A percentile compares a stretch with the other conserved stretches of the same genome.
Evolutionary conservation across 208 protist genomes (phyloP).

Genomic region (Leishmania amazonensis): DNA sequence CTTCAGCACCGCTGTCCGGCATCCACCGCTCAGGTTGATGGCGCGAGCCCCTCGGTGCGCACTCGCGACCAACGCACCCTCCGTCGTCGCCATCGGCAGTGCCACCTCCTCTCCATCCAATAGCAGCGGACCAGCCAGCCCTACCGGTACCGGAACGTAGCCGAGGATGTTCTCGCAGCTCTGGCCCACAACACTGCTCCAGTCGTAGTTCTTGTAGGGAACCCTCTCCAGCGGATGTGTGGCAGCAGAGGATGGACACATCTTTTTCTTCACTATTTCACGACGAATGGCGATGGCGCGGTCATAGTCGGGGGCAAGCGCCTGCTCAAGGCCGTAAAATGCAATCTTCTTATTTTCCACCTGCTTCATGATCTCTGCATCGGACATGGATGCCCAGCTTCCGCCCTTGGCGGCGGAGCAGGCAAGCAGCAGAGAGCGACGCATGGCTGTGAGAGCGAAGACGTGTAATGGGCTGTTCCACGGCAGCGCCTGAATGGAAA

Average conservation of each 20-base stretch:
- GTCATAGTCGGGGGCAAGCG: constrained; percentile 85
- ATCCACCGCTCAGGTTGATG: constrained; percentile 92
- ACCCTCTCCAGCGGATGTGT: constrained; percentile 65
- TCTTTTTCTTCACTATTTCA: constrained; percentile 72
- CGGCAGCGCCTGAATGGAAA: background rate
- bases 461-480: background rate
- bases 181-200: constrained; percentile 89
- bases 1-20: constrained; percentile 84
- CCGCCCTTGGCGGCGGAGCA: constrained; percentile 31
- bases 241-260: constrained; percentile 31
- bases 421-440: constrained; percentile 25
- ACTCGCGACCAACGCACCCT: constrained; percentile 96
- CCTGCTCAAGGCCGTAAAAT: constrained; percentile 88
- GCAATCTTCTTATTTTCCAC: constrained; percentile 78
- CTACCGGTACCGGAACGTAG: constrained; percentile 97
- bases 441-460: constrained; percentile 14
- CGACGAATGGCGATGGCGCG: constrained; percentile 85
- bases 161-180: constrained; percentile 97
- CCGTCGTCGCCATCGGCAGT: constrained; percentile 98
- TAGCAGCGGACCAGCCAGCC: constrained; percentile 94
- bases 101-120: constrained; percentile 90
- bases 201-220: constrained; percentile 92
- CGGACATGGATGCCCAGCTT: constrained; percentile 60
- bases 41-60: constrained; percentile 96
- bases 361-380: constrained; percentile 76